Evolutionary conservation across 1,284 basidiomycete genomes (phyloP), one percentile per base, ranked within the genome.

Genomic region (Pseudozyma tsukubaensis): DNA sequence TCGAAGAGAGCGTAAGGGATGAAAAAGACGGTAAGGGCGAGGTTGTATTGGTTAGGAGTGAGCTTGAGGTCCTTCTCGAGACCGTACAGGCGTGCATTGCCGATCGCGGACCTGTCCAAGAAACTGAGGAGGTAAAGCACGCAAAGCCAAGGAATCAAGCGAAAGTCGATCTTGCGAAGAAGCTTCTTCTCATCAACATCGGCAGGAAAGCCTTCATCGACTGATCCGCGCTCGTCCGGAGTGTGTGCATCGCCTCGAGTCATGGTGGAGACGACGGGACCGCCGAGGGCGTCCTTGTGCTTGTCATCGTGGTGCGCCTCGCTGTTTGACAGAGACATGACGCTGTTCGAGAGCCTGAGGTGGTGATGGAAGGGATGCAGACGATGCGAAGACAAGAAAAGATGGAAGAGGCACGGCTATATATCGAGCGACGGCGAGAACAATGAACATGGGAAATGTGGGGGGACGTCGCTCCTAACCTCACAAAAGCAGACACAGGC

Each of bases 121-220:
- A 56, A 66, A 32, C 42, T 50, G 42, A 14, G 18, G 5, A 16
- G 13, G 29, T n/a, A 50, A 36, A 35, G n/a, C 1, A 32, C 34
- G 7, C 11, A 11, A 12, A 16, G 34, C 11, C 34, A 36, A 36
- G 11, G 85, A 18, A 86, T 24, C 19, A 86, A 57, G 21, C 81
- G 79, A 10, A 68, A 42, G 65, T 86, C 85, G 55, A 86, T 85
- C 78, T 86, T 86, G 24, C 85, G 67, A 1, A 86, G 77, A 34
- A 86, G 74, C 1, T 57, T 49, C 70, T 70, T 81, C 72, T 86
- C 86, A 65, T 85, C 85, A 29, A 80, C 39, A n/a, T 64, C 71
- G 21, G 57, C 50, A 11, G 68, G 67, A n/a, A 56, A 60, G 37
- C 63, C 68, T 10, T 70, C 57, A 29, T 36, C 45, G 47, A 48